Conservation (phyloP, 2,329 filamentous ascomycete species). For the Colletotrichum musicola region DNA sequence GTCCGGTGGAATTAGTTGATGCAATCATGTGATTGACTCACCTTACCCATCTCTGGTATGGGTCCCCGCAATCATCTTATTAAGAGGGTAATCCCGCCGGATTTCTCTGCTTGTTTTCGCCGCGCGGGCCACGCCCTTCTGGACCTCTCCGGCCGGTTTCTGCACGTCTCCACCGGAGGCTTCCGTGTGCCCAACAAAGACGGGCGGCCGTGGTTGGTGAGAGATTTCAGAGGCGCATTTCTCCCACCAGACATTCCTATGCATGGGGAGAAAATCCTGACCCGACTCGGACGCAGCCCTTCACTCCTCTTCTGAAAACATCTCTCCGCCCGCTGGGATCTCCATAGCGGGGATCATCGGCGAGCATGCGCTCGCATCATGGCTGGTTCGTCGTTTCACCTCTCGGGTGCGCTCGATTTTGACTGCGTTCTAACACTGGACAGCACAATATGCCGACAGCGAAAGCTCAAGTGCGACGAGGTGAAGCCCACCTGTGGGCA, state of each 20-base stretch:
- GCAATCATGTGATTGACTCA: neutral
- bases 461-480: conserved; percentile 47
- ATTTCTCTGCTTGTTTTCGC: neutral
- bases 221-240: too few relatives aligned
- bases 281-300: too few relatives aligned
- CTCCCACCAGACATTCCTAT: too few relatives aligned
- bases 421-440: neutral
- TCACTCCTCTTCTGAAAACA: neutral
- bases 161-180: too few relatives aligned
- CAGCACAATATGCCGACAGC: conserved; percentile 30
- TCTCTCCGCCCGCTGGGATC: too few relatives aligned
- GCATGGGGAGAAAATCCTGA: too few relatives aligned
- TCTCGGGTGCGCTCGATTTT: neutral
- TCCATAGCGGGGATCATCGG: neutral
- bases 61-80: neutral
- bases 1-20: neutral
- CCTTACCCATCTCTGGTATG: neutral
- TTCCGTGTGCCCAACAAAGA: too few relatives aligned
- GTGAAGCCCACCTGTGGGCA: conserved; percentile 41
- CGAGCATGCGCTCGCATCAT: conserved; percentile 19
- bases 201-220: too few relatives aligned
- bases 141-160: neutral
- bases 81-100: neutral
- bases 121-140: neutral
- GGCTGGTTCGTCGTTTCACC: conserved; percentile 2